Conservation (phyloP, 2,329 filamentous ascomycete genomes). For the Stagonosporopsis chrysanthemi region DNA sequence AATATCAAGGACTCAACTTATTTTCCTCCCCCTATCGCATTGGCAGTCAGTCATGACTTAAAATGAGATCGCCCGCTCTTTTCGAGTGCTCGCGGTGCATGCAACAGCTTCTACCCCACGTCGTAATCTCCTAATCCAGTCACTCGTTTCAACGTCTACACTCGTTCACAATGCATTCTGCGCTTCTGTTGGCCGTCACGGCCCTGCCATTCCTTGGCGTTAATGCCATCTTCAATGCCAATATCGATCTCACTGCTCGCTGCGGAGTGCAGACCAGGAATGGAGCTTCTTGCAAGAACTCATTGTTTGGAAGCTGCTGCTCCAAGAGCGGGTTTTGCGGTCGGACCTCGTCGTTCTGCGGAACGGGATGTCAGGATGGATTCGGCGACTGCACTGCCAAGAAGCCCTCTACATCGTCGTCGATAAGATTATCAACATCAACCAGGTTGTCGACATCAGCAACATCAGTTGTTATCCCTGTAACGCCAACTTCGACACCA, state of each 20-base stretch:
- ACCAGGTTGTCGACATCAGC: neutral
- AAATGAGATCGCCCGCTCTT: conserved; percentile 9
- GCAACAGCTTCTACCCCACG: conserved; percentile 1
- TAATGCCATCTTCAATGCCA: neutral
- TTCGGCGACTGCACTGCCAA: conserved; percentile 42
- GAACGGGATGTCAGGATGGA: conserved; percentile 41
- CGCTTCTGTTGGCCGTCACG: conserved; percentile 12
- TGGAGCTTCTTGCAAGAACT: conserved; percentile 51
- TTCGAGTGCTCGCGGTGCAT: neutral
- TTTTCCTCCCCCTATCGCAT: conserved; percentile 11
- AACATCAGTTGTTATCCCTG: conserved; percentile 2
- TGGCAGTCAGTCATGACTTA: conserved; percentile 1
- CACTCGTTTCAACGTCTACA: conserved; percentile 10
- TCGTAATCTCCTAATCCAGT: conserved; percentile 1
- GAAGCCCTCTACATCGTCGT: neutral
- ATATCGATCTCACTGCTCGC: conserved; percentile 3
- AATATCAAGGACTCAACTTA: conserved; percentile 1
- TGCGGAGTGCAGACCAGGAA: conserved; percentile 13
- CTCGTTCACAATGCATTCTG: conserved; percentile 14
- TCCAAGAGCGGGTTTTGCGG: conserved; percentile 54
- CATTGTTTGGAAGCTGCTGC: conserved; percentile 56
- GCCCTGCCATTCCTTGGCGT: conserved; percentile 18
- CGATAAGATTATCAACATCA: conserved; percentile 3
- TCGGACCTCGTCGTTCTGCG: conserved; percentile 39
- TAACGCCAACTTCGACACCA: neutral